Base-by-base conservation (phyloP, 352 stramenopile genomes). In the Plasmopara halstedii region DNA sequence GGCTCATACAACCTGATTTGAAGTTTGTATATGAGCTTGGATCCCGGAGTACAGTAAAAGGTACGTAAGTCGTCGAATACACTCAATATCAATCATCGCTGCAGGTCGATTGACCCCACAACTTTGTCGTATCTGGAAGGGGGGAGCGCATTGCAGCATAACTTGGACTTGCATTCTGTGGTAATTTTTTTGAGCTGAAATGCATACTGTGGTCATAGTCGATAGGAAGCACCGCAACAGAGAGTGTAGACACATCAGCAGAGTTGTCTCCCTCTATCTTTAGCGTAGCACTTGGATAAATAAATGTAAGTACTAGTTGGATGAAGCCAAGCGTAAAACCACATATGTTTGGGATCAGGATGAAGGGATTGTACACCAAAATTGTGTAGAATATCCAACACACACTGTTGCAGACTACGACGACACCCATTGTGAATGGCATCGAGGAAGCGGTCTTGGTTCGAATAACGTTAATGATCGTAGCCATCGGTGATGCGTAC, bases 401-500 rank as follows among this genome's bases (percentile, higher is more conserved):
- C 46, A 41, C n/a, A 23, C 17, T 23, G 17, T 21, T 39, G 1
- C 6, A 23, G 2, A 22, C 6, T 2, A 39, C 34, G 8, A 39
- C n/a, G 15, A 39, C 15, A 14, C 15, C 34, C n/a, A 27, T 14
- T 41, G 22, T 34, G 42, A 58, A 53, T 38, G 43, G 31, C 22
- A 53, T 39, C 36, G 29, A 21, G 32, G 36, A 39, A 5, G 34
- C 34, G 15, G 34, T 39, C 34, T 39, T 39, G 2, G 34, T 23
- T 20, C 34, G 34, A 20, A 39, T 23, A 7, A 39, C 34, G 22
- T 39, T 39, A 18, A 21, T 20, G 8, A 21, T 21, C 9, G 34
- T 39, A 39, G 34, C 34, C 17, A 39, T 39, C 34, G 14, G 15
- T 11, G 68, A 77, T 26, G 56, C 54, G 36, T 76, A 78, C 38